Conservation (phyloP, 2,329 filamentous ascomycete species). For the Chrysoporthe deuterocubensis region DNA sequence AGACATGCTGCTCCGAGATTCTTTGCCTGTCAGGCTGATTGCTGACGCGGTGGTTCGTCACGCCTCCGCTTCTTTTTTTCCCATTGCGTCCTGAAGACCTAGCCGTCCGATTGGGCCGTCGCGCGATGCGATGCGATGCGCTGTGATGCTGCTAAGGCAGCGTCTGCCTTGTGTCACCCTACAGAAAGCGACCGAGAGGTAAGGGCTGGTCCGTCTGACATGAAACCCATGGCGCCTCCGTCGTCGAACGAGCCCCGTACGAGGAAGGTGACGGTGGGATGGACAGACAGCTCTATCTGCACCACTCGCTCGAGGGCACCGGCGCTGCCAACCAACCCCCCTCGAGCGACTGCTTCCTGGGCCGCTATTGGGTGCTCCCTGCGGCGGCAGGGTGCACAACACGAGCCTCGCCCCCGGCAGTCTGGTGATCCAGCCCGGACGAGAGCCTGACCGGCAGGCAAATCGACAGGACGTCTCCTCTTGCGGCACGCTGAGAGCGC, state of each 20-base stretch:
- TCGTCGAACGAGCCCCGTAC: background rate
- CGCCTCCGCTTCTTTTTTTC: background rate
- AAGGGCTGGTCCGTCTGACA: background rate
- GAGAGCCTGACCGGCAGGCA: background rate
- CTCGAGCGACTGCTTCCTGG: background rate
- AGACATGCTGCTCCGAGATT: background rate
- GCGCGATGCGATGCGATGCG: slow-evolving; percentile 1
- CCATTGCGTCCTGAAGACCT: background rate
- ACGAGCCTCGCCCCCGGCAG: background rate
- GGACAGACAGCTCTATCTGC: background rate
- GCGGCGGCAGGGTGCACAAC: background rate
- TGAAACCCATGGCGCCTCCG: background rate
- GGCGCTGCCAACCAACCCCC: background rate
- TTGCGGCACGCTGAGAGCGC: background rate
- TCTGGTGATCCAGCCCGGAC: background rate
- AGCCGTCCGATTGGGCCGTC: background rate
- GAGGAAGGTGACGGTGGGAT: background rate
- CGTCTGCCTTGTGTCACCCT: background rate
- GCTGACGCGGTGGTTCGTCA: slow-evolving; percentile 4
- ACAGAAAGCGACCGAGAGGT: background rate
- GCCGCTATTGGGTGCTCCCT: background rate
- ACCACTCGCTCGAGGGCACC: background rate
- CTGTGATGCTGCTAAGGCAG: background rate
- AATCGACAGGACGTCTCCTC: too few species aligned
- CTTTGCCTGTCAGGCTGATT: background rate